Percentiles rank a stretch among this genome's conserved stretches.
Evolutionary conservation across 306 rosid genomes (phyloP).

Genomic region (Cucurbita moschata): DNA sequence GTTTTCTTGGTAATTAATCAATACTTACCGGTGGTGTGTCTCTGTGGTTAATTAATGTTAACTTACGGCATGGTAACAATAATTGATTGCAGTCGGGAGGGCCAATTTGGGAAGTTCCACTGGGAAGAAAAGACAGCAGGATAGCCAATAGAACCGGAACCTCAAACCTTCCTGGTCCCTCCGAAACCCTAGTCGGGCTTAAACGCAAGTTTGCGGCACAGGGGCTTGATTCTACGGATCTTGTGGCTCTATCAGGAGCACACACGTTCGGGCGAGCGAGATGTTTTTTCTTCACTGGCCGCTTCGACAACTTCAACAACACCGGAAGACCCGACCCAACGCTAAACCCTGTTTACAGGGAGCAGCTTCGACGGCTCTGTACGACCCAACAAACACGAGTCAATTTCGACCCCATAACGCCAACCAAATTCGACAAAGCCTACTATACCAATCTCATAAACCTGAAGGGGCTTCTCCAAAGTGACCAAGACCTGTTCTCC

Average conservation of each 20-base stretch:
- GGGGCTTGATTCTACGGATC: conserved; percentile 41
- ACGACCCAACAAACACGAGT: background rate
- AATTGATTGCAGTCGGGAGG: conserved; percentile 24
- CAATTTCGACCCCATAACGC: conserved; percentile 3
- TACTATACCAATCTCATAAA: conserved; percentile 22
- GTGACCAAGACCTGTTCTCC: conserved; percentile 11
- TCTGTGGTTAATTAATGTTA: background rate
- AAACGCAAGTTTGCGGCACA: conserved; percentile 38
- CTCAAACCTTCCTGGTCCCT: conserved; percentile 32
- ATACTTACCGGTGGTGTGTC: too few relatives aligned
- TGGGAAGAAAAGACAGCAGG: conserved; percentile 60
- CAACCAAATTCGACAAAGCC: conserved; percentile 34
- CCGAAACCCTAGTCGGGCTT: conserved; percentile 22
- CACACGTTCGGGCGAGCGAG: conserved; percentile 64
- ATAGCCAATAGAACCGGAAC: conserved; percentile 47
- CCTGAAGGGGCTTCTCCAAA: conserved; percentile 3
- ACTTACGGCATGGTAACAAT: background rate
- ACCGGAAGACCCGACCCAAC: conserved; percentile 51
- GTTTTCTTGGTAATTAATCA: conserved; percentile 32
- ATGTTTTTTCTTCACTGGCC: conserved; percentile 29
- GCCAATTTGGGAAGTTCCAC: conserved; percentile 47
- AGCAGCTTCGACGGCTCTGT: conserved; percentile 35
- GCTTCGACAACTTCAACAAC: conserved; percentile 41
- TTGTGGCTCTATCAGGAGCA: conserved; percentile 69
- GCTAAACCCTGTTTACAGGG: conserved; percentile 32